These are phyloP conservation scores for Lactarius quietus DNA, from an alignment of 768 basidiomycete species.

Conservation along the genomic window DNA sequence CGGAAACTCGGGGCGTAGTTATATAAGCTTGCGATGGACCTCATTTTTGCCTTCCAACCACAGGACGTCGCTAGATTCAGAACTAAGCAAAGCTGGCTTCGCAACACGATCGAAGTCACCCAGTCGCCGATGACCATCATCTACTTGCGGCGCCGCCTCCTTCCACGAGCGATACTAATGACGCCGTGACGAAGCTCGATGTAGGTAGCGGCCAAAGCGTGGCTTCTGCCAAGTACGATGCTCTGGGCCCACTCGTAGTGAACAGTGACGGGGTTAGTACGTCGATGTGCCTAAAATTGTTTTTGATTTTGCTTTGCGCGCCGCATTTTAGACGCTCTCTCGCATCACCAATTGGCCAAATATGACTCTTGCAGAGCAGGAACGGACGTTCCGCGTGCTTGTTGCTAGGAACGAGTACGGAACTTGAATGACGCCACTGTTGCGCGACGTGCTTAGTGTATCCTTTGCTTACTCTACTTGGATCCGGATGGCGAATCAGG, in stretches of 20 bases:
- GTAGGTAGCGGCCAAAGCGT: constrained; percentile 2
- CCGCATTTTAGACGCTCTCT: constrained; percentile 18
- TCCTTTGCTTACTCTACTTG: neutral
- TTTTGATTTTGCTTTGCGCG: neutral
- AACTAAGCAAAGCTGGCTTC: constrained; percentile 1
- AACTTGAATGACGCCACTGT: neutral
- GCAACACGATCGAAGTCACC: neutral
- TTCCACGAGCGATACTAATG: neutral
- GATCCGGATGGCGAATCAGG: constrained; percentile 21
- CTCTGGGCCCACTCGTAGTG: constrained; percentile 16
- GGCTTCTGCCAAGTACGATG: constrained; percentile 19
- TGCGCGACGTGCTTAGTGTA: no score
- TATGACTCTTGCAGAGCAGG: constrained; percentile 19
- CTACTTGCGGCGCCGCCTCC: constrained; percentile 8
- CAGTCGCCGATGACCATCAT: neutral
- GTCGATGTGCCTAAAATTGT: neutral
- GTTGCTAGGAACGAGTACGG: constrained; percentile 22
- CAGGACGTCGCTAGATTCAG: neutral
- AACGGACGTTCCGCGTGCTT: constrained; percentile 23
- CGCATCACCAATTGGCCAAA: constrained; percentile 24
- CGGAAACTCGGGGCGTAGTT: neutral
- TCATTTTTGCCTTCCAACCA: neutral
- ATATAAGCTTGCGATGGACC: constrained; percentile 10
- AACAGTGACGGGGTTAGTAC: constrained; percentile 21
- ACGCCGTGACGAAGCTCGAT: constrained; percentile 6